phyloP scores from a whole-genome alignment of 352 stramenopile genomes.

The Globisporangium emineosum region DNA sequence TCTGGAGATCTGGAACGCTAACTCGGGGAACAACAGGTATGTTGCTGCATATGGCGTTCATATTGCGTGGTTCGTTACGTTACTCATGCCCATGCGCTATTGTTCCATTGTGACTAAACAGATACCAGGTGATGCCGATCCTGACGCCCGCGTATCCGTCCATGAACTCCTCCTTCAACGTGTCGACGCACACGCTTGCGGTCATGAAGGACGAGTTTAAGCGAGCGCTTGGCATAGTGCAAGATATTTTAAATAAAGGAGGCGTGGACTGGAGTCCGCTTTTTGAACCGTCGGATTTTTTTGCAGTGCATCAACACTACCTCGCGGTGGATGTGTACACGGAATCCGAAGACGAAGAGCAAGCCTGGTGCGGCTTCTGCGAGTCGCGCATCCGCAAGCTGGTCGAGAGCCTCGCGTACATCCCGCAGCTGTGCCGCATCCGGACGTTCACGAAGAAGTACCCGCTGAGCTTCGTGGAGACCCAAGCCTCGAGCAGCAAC shows the following conservation, averaged over 20 bases:
- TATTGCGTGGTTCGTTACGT: neutral
- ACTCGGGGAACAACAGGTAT: conserved; percentile 77
- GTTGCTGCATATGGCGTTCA: neutral
- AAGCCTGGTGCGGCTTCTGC: conserved; percentile 93
- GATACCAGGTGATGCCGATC: conserved; percentile 98
- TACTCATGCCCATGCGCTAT: conserved; percentile 10
- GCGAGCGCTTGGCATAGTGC: conserved; percentile 69
- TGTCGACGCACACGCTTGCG: conserved; percentile 92
- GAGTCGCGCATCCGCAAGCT: conserved; percentile 92
- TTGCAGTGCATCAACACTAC: conserved; percentile 88
- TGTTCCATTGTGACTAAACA: conserved; percentile 14
- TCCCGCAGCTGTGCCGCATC: conserved; percentile 70
- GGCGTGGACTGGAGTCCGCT: conserved; percentile 75
- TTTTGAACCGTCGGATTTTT: conserved; percentile 86
- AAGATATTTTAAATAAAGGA: conserved; percentile 82
- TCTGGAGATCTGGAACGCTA: conserved; percentile 88
- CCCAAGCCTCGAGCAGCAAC: conserved; percentile 20
- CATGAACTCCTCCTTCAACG: conserved; percentile 99
- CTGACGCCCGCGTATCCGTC: conserved; percentile 98
- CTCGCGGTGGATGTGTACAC: conserved; percentile 91
- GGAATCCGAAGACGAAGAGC: conserved; percentile 85
- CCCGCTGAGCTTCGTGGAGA: conserved; percentile 56
- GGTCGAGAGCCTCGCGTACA: conserved; percentile 84
- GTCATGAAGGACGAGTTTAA: conserved; percentile 95
- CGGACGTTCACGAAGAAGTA: conserved; percentile 88